Evolutionary conservation across 441 rosid species (phyloP), one percentile per base, ranked within the genome.

Genomic region (Metrosideros polymorpha): DNA sequence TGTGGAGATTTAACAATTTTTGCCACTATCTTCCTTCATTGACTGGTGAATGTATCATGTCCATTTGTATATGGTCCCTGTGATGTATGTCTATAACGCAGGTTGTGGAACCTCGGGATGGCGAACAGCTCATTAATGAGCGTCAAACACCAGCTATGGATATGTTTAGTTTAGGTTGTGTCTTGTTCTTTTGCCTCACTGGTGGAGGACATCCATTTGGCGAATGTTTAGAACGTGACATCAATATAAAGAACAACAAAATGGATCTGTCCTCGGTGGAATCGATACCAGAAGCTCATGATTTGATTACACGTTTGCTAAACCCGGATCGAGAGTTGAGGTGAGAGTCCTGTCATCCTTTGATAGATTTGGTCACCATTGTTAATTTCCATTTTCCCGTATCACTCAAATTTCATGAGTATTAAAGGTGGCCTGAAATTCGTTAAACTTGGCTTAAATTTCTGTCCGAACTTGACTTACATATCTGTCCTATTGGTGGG

Each of bases 21-120:
- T 3, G 4, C 55, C 25, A 53, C 7, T 25, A 25, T 22, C 27
- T 53, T 10, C 25, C 55, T 53, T 53, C 55, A 3, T 19, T 53
- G 4, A 53, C 4, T 53, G 9, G 18, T 3, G 55, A 53, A 53
- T 53, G 4, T 53, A 53, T 50, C 0, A 4, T 53, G 19, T 53
- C 4, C 55, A 53, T 53, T 25, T 52, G 19, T 53, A 7, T 19
- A 19, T 53, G 1, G 55, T 53, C 55, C 55, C 3, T 19, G 25
- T 7, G 10, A 53, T 53, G 55, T 27, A 76, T 17, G 24, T 22
- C 0, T 7, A 22, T 76, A 12, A 84, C 90, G 88, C 90, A 97
- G 98, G 98, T 88, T 95, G 92, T 92, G 99, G 99, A 71, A 97
- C 97, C 89, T 96, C 98, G 27, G 99, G 99, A 75, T 95, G 99